A percentile compares a stretch with the other conserved stretches of the same genome.
phyloP scores from a whole-genome alignment of 768 basidiomycete species.

The Mycena epipterygia region DNA sequence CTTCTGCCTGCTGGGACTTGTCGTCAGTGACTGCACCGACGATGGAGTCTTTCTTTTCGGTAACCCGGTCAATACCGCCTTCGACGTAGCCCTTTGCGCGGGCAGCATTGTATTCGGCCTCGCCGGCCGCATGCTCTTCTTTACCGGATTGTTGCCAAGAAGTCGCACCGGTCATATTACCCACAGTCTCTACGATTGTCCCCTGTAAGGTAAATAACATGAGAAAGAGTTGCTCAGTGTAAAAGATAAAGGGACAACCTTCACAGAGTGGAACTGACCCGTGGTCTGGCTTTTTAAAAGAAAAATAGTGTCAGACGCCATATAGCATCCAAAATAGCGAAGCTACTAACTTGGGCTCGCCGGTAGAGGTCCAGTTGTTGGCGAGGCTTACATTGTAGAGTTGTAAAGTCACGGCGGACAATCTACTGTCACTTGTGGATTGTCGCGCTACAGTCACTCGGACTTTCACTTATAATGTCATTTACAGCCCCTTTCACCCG shows the following conservation, averaged over 20 bases:
- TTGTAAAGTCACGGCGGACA: no score
- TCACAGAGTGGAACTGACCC: conserved; percentile 59
- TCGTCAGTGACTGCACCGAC: conserved; percentile 69
- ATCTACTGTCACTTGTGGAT: no score
- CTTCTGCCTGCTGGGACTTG: conserved; percentile 59
- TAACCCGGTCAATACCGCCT: conserved; percentile 58
- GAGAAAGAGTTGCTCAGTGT: not conserved
- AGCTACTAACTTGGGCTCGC: conserved; percentile 25
- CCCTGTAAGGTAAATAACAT: conserved; percentile 43
- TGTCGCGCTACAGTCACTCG: no score
- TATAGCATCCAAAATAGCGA: not conserved
- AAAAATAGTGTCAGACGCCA: no score
- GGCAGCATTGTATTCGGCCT: conserved; percentile 58
- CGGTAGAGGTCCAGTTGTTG: conserved; percentile 20
- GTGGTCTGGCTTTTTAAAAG: conserved; percentile 58
- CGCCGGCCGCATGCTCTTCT: conserved; percentile 60
- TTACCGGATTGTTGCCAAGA: conserved; percentile 57
- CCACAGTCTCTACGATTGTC: conserved; percentile 53
- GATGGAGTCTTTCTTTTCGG: conserved; percentile 66
- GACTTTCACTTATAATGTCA: no score
- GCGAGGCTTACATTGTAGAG: conserved; percentile 16
- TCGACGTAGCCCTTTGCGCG: conserved; percentile 66
- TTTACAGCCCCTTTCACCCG: no score
- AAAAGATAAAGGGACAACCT: conserved; percentile 28
- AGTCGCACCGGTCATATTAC: conserved; percentile 56